Conservation (phyloP, 2,329 filamentous ascomycete genomes). For the Thielaviopsis punctulata region DNA sequence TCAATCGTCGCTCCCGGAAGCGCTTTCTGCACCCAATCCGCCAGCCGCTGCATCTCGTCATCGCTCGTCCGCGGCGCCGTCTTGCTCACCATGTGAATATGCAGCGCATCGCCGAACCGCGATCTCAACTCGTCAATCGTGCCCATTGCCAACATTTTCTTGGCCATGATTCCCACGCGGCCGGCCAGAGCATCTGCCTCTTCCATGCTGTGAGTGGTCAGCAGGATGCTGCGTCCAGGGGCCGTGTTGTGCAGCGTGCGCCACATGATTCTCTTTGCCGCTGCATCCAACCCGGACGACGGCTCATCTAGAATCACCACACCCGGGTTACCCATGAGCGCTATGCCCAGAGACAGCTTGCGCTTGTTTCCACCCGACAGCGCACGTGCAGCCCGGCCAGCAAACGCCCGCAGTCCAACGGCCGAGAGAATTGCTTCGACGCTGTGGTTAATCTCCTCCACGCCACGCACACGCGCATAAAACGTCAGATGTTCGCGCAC, state of each 20-base stretch:
- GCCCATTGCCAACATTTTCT: conserved; percentile 70
- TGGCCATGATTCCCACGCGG: conserved; percentile 71
- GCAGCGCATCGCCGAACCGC: conserved; percentile 60
- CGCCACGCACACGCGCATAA: conserved; percentile 71
- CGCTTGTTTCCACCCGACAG: conserved; percentile 84
- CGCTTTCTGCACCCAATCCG: conserved; percentile 42
- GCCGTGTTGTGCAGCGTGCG: conserved; percentile 58
- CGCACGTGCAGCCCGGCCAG: conserved; percentile 56
- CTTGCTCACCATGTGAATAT: conserved; percentile 64
- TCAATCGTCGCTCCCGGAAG: conserved; percentile 54
- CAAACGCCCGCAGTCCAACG: conserved; percentile 58
- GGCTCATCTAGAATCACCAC: conserved; percentile 84
- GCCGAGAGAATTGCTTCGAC: conserved; percentile 63
- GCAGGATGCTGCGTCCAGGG: conserved; percentile 60
- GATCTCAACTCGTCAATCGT: conserved; percentile 54
- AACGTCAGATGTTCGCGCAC: conserved; percentile 73
- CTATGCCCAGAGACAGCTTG: conserved; percentile 80
- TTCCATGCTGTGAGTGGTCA: conserved; percentile 92
- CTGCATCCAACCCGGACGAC: conserved; percentile 74
- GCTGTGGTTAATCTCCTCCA: conserved; percentile 58
- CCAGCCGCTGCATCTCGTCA: conserved; percentile 49
- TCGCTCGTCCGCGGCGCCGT: conserved; percentile 56
- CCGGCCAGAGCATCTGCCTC: conserved; percentile 79
- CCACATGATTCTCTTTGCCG: conserved; percentile 89
- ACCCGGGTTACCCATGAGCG: conserved; percentile 78